A percentile compares a stretch with the other conserved stretches of the same genome.
Evolutionary conservation across 805 yeast species (phyloP).

Genomic region (Yarrowia keelungensis): DNA sequence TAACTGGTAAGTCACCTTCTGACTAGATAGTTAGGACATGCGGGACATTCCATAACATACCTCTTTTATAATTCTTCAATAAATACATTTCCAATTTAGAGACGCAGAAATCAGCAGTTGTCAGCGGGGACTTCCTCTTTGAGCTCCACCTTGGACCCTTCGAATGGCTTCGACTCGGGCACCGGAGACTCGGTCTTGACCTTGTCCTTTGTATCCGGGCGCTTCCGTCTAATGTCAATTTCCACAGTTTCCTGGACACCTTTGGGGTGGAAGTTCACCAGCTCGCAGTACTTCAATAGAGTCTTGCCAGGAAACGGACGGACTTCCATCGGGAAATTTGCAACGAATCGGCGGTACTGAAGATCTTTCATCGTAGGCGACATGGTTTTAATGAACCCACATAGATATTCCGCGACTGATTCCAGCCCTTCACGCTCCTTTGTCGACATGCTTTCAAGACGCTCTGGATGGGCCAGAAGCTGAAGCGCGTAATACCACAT

Average conservation of each 20-base stretch:
- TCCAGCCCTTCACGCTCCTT: slow-evolving; percentile 11
- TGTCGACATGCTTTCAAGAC: background rate
- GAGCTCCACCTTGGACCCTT: background rate
- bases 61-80: slow-evolving; percentile 2
- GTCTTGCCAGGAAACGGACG: slow-evolving; percentile 23
- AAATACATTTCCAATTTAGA: slow-evolving; percentile 1
- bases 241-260: background rate
- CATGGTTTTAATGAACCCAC: slow-evolving; percentile 9
- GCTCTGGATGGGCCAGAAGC: background rate
- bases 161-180: background rate
- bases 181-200: background rate
- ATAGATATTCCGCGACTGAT: slow-evolving; percentile 15
- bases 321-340: slow-evolving; percentile 10
- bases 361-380: slow-evolving; percentile 14
- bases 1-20: slow-evolving; percentile 15
- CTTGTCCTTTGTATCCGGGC: background rate
- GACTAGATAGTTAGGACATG: slow-evolving; percentile 3
- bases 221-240: slow-evolving; percentile 17
- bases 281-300: slow-evolving; percentile 1
- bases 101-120: background rate
- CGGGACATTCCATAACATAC: slow-evolving; percentile 16
- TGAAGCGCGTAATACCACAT: slow-evolving; percentile 60
- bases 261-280: slow-evolving; percentile 14
- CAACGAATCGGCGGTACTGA: slow-evolving; percentile 13
- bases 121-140: slow-evolving; percentile 1